Evolutionary conservation across 169 alveolate species (phyloP).

Genomic region (Cardiosporidium cionae): DNA sequence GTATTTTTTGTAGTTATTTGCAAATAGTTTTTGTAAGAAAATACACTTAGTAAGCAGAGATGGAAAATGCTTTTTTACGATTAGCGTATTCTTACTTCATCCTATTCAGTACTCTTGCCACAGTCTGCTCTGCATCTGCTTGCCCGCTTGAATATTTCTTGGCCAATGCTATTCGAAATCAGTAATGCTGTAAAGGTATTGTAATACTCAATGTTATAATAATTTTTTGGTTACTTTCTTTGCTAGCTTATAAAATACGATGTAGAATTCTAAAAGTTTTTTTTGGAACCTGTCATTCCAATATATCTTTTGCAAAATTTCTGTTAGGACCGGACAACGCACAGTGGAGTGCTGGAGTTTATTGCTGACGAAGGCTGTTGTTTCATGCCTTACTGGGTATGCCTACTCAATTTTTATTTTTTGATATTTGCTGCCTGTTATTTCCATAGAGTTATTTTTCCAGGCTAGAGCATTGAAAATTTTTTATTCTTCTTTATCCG

Average conservation of each 20-base stretch:
- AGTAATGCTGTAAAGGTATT: conserved; percentile 11
- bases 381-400: conserved; percentile 73
- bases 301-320: not conserved
- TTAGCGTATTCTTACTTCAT: not conserved
- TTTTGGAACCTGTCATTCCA: not conserved
- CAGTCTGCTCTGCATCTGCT: conserved; percentile 56
- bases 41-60: not conserved
- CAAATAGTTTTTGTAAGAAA: not conserved
- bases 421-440: not conserved
- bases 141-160: conserved; percentile 57
- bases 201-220: too few relatives aligned
- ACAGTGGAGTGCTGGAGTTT: conserved; percentile 83
- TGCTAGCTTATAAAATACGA: not conserved
- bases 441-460: not conserved
- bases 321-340: conserved; percentile 45
- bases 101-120: conserved; percentile 46
- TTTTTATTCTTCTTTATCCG: not conserved
- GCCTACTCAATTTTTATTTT: not conserved
- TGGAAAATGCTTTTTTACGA: not conserved
- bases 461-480: not conserved
- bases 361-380: conserved; percentile 83
- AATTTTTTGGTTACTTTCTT: not conserved
- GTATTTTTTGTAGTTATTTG: too few relatives aligned
- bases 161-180: conserved; percentile 65
- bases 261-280: not conserved